phyloP scores from a whole-genome alignment of 164 flowering plant genomes.

The Litsea cubeba region DNA sequence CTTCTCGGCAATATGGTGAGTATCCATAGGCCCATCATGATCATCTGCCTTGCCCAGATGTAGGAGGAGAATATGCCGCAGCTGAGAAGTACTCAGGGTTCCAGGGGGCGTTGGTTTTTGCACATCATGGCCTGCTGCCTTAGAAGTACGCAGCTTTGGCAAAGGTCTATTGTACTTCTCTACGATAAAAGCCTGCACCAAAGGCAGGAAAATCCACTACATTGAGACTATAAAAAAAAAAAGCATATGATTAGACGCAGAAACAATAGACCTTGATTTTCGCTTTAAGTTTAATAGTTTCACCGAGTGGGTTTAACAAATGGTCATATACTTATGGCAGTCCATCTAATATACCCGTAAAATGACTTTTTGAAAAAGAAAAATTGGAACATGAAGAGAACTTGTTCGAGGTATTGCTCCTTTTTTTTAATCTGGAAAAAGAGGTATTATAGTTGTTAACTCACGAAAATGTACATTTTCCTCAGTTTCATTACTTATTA shows the following conservation, averaged over 20 bases:
- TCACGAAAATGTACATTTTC: not conserved
- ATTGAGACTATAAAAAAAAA: not conserved
- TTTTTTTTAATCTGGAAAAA: not conserved
- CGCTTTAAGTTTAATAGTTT: too few relatives aligned
- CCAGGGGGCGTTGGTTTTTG: constrained; percentile 59
- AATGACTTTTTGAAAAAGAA: not conserved
- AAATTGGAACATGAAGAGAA: too few relatives aligned
- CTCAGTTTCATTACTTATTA: not conserved
- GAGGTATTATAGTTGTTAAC: not conserved
- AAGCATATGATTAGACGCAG: not conserved
- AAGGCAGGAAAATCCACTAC: not conserved
- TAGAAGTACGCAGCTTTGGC: constrained; percentile 78
- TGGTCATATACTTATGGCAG: not conserved
- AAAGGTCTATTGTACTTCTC: constrained; percentile 63
- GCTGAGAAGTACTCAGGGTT: constrained; percentile 64
- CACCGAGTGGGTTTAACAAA: not conserved
- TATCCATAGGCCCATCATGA: constrained; percentile 65
- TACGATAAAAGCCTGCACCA: constrained; percentile 58
- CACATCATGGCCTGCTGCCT: constrained; percentile 43
- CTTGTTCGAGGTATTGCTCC: not conserved
- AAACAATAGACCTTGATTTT: not conserved
- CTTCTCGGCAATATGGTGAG: constrained; percentile 56
- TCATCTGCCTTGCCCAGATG: constrained; percentile 74
- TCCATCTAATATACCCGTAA: not conserved
- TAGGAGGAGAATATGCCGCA: constrained; percentile 64